Base-by-base conservation (phyloP, 208 protist genomes). In the Trypanosoma melophagium region DNA sequence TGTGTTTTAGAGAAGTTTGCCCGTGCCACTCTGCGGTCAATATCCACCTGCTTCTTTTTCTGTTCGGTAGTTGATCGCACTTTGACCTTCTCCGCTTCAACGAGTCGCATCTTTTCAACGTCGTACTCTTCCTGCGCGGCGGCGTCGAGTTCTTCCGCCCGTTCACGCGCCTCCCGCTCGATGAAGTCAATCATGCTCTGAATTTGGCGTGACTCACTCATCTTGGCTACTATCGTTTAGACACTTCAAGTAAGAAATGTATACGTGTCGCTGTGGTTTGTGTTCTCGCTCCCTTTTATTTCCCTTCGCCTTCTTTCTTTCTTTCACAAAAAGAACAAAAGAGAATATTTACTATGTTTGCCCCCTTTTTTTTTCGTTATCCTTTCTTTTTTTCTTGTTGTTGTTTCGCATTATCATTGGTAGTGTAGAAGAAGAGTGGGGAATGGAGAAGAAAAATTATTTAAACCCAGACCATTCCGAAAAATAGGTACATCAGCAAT, bases 181-280 rank as follows among this genome's bases (percentile, higher is more conserved):
- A 97, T 97, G 81, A 97, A 97, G 75, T 94, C 89, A 79, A 95
- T 95, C 92, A 97, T 97, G 69, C 83, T 87, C 85, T 94, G 87
- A 79, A 97, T 97, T 63, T 95, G 89, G 56, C 92, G 84, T 68
- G 79, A 83, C 74, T 95, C 87, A 76, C 83, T 92, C 87, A 95
- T 94, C 21, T 60, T 89, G 67, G 52, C 24, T 50, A 51, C 19
- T 79, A 28, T 28, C 74, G 2, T 38, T 74, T 62, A 9, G 22
- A 19, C 42, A 52, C 13, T 68, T 22, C 40, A 31, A 21, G 28
- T 53, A 38, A 59, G 41, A 44, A 42, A 25, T 17, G 21, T 16
- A 40, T 61, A 14, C 5, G 28, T 35, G 28, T 7, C 28, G 28
- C 24, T 24, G 42, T 7, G 4, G 9, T 3, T 63, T 63, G 38